Percentiles rank a stretch among this genome's conserved stretches.
Conservation (phyloP, 192 early-diverging fungal genomes). For the Rhizophagus sp. region DNA sequence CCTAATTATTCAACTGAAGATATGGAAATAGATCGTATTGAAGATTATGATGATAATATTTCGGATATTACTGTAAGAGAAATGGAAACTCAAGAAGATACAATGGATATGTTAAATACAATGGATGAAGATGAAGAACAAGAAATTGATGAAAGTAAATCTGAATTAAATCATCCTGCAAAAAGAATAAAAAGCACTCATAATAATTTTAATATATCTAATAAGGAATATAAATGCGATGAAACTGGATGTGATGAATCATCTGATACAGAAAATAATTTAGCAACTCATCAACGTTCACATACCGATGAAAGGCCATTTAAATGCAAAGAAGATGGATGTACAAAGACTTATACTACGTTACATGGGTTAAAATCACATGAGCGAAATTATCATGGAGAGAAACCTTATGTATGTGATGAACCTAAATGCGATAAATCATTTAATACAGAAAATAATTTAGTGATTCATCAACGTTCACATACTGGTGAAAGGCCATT, state of each 20-base stretch:
- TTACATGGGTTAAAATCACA: background rate
- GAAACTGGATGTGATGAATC: background rate
- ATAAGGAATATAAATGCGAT: background rate
- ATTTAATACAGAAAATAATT: background rate
- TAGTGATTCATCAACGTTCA: background rate
- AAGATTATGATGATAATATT: background rate
- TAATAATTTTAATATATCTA: background rate
- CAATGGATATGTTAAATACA: background rate
- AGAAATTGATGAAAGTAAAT: too few relatives aligned
- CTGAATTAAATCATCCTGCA: background rate
- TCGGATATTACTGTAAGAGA: background rate
- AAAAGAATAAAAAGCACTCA: background rate
- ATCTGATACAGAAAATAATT: background rate
- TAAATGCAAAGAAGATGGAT: background rate
- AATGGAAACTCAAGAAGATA: background rate
- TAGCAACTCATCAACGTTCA: background rate
- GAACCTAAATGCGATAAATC: background rate
- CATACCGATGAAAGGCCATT: background rate
- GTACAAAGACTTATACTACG: background rate
- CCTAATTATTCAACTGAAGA: background rate
- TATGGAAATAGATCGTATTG: background rate
- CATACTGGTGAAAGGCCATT: slow-evolving; percentile 1
- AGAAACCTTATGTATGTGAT: background rate
- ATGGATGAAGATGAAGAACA: too few relatives aligned
- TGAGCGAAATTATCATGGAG: background rate